A percentile compares a stretch with the other conserved stretches of the same genome.
These are phyloP conservation scores for Naegleria gruberi DNA, from an alignment of 208 protist species.

Conservation along the genomic window DNA sequence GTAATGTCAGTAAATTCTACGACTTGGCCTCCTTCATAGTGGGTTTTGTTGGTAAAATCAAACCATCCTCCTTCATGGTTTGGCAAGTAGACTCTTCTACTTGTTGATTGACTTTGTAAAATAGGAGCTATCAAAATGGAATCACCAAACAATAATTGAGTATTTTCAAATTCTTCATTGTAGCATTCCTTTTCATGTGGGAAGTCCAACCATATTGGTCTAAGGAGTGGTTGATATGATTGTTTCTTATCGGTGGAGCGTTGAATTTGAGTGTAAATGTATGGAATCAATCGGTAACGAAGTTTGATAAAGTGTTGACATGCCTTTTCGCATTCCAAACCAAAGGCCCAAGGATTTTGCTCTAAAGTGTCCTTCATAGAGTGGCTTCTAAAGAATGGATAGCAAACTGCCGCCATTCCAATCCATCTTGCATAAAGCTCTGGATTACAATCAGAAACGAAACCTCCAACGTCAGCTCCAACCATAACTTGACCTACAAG, in stretches of 20 bases:
- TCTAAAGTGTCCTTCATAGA: slow-evolving; percentile 37
- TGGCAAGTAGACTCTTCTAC: slow-evolving; percentile 53
- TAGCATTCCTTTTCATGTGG: slow-evolving; percentile 35
- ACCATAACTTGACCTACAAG: slow-evolving; percentile 69
- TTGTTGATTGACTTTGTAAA: slow-evolving; percentile 32
- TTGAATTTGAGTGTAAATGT: slow-evolving; percentile 58
- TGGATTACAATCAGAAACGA: slow-evolving; percentile 53
- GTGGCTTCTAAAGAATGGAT: slow-evolving; percentile 72
- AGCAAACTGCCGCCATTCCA: slow-evolving; percentile 58
- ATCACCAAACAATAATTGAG: slow-evolving; percentile 54
- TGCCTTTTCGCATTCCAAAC: slow-evolving; percentile 28
- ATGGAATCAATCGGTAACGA: slow-evolving; percentile 54
- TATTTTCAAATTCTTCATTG: slow-evolving; percentile 35
- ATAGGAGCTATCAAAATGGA: slow-evolving; percentile 42
- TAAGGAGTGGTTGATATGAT: slow-evolving; percentile 32
- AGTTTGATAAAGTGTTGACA: slow-evolving; percentile 30
- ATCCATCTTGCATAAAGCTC: slow-evolving; percentile 72
- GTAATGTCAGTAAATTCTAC: not conserved
- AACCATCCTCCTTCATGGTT: slow-evolving; percentile 45
- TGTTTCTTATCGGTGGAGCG: slow-evolving; percentile 23
- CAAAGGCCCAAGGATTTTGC: not conserved
- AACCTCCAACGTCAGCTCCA: slow-evolving; percentile 78
- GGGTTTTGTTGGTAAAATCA: slow-evolving; percentile 39
- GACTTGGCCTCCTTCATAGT: not conserved
- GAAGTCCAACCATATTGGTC: slow-evolving; percentile 62